These are phyloP conservation scores for Yamadazyma tumulicola DNA, from an alignment of 805 yeast genomes.

Conservation along the genomic window DNA sequence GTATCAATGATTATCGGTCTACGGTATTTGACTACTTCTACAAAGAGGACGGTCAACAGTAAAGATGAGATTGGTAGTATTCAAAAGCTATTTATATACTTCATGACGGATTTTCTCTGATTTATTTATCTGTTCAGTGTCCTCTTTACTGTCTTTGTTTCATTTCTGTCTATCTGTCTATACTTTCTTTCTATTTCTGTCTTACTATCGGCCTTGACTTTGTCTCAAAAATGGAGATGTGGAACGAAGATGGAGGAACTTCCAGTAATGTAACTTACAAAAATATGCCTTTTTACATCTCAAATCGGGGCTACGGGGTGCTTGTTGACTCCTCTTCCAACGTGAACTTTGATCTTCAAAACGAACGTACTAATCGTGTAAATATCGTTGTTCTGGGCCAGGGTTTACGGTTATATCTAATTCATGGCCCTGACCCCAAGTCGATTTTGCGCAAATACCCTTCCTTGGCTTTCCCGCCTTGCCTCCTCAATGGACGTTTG, in stretches of 20 bases:
- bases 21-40: neutral
- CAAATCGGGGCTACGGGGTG: slow-evolving; percentile 33
- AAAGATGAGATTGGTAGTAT: neutral
- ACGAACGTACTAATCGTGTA: slow-evolving; percentile 35
- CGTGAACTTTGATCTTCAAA: slow-evolving; percentile 33
- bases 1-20: too few relatives aligned
- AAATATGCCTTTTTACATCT: slow-evolving; percentile 33
- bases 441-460: slow-evolving; percentile 24
- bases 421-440: slow-evolving; percentile 32
- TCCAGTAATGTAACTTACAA: slow-evolving; percentile 34
- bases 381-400: slow-evolving; percentile 34
- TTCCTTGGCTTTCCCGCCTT: slow-evolving; percentile 29
- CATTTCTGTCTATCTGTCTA: too few relatives aligned
- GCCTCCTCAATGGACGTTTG: slow-evolving; percentile 38
- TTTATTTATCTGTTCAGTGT: too few relatives aligned
- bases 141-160: too few relatives aligned
- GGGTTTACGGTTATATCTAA: slow-evolving; percentile 24
- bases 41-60: neutral
- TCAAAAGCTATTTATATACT: too few relatives aligned
- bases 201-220: too few relatives aligned
- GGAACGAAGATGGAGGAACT: slow-evolving; percentile 40
- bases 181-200: too few relatives aligned
- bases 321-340: slow-evolving; percentile 29
- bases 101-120: too few relatives aligned
- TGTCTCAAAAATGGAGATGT: slow-evolving; percentile 34